These are phyloP conservation scores for Leccinum subgranulosum DNA, from an alignment of 768 basidiomycete species.

Conservation along the genomic window DNA sequence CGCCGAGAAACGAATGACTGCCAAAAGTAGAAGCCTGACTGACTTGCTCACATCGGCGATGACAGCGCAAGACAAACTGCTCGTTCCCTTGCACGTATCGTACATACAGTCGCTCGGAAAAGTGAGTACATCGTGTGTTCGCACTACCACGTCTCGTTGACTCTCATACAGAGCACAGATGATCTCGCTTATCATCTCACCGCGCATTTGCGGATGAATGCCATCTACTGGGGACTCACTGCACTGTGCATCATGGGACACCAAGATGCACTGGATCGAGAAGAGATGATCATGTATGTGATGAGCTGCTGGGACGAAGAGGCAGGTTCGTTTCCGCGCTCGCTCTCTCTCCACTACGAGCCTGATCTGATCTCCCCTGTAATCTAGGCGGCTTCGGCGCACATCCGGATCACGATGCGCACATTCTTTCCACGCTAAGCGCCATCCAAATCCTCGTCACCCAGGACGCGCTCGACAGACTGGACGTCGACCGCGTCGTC, in stretches of 20 bases:
- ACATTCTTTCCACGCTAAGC: slow-evolving; percentile 81
- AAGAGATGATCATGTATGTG: slow-evolving; percentile 86
- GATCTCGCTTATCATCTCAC: slow-evolving; percentile 89
- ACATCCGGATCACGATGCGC: slow-evolving; percentile 91
- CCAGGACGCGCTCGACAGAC: slow-evolving; percentile 72
- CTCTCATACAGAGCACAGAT: slow-evolving; percentile 60
- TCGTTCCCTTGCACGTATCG: slow-evolving; percentile 60
- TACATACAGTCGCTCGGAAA: slow-evolving; percentile 78
- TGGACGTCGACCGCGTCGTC: slow-evolving; percentile 69
- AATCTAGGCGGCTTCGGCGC: slow-evolving; percentile 82
- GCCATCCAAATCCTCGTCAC: slow-evolving; percentile 90
- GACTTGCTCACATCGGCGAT: slow-evolving; percentile 4
- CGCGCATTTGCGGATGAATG: slow-evolving; percentile 91
- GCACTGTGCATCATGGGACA: slow-evolving; percentile 80
- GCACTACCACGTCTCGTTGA: not conserved
- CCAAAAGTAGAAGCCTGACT: slow-evolving; percentile 1
- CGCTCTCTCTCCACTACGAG: not conserved
- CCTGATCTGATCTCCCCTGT: not conserved
- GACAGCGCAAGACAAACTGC: slow-evolving; percentile 24
- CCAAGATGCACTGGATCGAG: slow-evolving; percentile 72
- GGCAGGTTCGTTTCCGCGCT: slow-evolving; percentile 48
- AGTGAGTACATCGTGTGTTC: slow-evolving; percentile 33
- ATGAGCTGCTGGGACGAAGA: slow-evolving; percentile 95
- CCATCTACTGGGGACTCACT: slow-evolving; percentile 94
- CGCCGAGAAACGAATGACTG: slow-evolving; percentile 14